Conservation (phyloP, 108 stramenopile genomes). For the Nitzschia palea region DNA sequence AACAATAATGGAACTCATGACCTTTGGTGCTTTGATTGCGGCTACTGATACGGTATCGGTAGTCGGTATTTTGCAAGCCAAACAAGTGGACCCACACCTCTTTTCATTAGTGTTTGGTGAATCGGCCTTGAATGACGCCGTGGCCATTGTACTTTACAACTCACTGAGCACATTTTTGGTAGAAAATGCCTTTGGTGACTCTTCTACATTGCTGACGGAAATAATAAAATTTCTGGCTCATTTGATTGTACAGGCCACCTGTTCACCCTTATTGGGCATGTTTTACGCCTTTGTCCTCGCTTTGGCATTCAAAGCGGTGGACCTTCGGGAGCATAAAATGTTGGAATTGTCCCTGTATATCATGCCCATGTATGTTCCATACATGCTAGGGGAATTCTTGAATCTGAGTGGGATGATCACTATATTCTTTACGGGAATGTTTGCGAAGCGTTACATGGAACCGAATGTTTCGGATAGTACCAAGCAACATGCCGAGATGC, state of each 20-base stretch:
- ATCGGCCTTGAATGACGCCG: conserved; percentile 85
- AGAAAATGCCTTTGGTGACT: conserved; percentile 15
- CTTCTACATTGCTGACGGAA: background rate
- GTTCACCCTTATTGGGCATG: conserved; percentile 58
- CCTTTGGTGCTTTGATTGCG: conserved; percentile 79
- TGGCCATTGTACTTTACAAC: conserved; percentile 75
- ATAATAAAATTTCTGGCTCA: background rate
- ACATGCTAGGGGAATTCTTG: conserved; percentile 57
- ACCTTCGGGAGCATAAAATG: conserved; percentile 32
- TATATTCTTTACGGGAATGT: conserved; percentile 84
- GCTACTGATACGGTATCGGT: conserved; percentile 85
- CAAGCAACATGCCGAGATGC: conserved; percentile 25
- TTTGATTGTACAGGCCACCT: conserved; percentile 40
- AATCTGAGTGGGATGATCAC: conserved; percentile 80
- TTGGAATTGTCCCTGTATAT: conserved; percentile 64
- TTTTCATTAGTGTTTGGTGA: conserved; percentile 88
- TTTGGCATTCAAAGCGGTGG: conserved; percentile 55
- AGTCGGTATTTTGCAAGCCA: conserved; percentile 64
- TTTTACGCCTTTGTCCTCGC: conserved; percentile 46
- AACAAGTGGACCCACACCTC: conserved; percentile 70
- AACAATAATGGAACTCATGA: conserved; percentile 55
- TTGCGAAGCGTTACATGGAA: conserved; percentile 50
- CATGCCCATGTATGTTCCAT: conserved; percentile 69
- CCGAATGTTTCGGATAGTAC: conserved; percentile 54
- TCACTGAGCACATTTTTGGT: conserved; percentile 33